phyloP scores from a whole-genome alignment of 495 filamentous ascomycete genomes.

The Daldinia bambusicola region DNA sequence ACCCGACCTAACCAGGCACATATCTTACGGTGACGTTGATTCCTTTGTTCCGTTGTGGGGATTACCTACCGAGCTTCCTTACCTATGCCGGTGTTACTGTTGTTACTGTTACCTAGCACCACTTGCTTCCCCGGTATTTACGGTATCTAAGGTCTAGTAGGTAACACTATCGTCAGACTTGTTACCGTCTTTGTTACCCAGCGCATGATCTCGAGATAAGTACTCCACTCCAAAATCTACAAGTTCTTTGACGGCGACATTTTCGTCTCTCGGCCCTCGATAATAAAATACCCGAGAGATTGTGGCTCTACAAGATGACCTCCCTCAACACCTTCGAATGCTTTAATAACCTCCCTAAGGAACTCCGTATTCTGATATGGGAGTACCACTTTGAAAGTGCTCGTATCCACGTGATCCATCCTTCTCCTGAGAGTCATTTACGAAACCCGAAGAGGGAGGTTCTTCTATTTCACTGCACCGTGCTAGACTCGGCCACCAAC shows the following conservation, averaged over 20 bases:
- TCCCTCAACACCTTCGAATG: constrained; percentile 41
- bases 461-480: constrained; percentile 25
- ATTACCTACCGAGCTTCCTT: no score
- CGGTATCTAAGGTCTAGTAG: no score
- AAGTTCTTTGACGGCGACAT: constrained; percentile 12
- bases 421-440: constrained; percentile 25
- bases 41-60: no score
- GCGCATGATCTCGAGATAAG: neutral
- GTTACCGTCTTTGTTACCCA: neutral
- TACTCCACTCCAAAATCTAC: constrained; percentile 1
- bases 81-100: no score
- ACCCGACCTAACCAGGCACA: no score
- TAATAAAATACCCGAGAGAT: neutral
- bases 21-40: no score
- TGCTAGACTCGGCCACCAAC: constrained; percentile 39
- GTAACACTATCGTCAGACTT: neutral
- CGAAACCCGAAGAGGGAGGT: constrained; percentile 27
- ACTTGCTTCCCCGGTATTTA: no score
- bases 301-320: constrained; percentile 10
- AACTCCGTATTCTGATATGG: constrained; percentile 47
- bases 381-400: constrained; percentile 48
- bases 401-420: constrained; percentile 39
- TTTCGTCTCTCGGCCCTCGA: neutral
- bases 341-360: constrained; percentile 43
- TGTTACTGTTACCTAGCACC: no score